These are phyloP conservation scores for Wallemia ichthyophaga DNA, from an alignment of 1,284 basidiomycete species.

Conservation along the genomic window DNA sequence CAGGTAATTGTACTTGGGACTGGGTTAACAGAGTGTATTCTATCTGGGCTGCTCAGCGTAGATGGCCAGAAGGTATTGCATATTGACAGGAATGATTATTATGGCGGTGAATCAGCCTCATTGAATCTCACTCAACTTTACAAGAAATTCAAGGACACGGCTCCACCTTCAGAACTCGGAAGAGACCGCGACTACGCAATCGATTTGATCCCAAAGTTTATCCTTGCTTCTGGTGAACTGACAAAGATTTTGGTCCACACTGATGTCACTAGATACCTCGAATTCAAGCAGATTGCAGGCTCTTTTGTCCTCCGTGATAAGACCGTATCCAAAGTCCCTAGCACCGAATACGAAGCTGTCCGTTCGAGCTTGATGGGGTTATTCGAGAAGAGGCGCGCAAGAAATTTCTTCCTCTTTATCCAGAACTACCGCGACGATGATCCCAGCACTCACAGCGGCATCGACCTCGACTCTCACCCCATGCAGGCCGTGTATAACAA, in stretches of 20 bases:
- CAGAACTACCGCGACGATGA: constrained; percentile 88
- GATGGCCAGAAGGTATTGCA: constrained; percentile 99
- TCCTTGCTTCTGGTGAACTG: constrained; percentile 92
- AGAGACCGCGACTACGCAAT: constrained; percentile 86
- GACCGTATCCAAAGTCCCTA: constrained; percentile 88
- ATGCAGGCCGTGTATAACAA: constrained; percentile 90
- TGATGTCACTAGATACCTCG: constrained; percentile 92
- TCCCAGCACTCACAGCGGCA: constrained; percentile 79
- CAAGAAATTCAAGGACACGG: constrained; percentile 44
- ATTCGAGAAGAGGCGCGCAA: constrained; percentile 91
- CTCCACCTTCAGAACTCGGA: constrained; percentile 44
- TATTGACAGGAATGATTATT: constrained; percentile 98
- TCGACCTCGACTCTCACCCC: constrained; percentile 54
- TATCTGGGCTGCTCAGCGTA: constrained; percentile 82
- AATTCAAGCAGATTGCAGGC: constrained; percentile 98
- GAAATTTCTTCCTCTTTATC: constrained; percentile 95
- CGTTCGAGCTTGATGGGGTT: constrained; percentile 83
- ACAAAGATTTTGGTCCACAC: constrained; percentile 97
- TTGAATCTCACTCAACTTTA: constrained; percentile 96
- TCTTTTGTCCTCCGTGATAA: constrained; percentile 94
- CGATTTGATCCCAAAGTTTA: constrained; percentile 75
- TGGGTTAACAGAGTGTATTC: constrained; percentile 89
- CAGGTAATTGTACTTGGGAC: constrained; percentile 28
- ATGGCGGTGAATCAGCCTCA: constrained; percentile 89
- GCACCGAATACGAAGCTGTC: constrained; percentile 91